Conservation (phyloP, 768 basidiomycete species). For the Tubosaeta sp. region DNA sequence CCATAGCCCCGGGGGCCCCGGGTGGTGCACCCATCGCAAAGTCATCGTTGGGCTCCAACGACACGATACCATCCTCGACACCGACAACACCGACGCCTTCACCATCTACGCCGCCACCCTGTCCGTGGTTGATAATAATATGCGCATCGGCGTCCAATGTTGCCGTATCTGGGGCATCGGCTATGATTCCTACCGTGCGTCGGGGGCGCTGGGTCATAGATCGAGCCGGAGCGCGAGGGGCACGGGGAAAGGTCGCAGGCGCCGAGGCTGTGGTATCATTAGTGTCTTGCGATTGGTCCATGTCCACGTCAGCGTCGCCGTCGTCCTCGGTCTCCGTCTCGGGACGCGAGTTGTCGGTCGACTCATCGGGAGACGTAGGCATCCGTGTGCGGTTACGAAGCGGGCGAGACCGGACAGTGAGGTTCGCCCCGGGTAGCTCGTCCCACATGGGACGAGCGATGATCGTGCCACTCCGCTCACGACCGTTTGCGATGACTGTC, state of each 20-base stretch:
- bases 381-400: slow-evolving; percentile 29
- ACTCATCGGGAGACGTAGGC: slow-evolving; percentile 39
- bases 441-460: slow-evolving; percentile 66
- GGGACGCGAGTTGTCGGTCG: slow-evolving; percentile 51
- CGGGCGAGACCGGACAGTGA: slow-evolving; percentile 28
- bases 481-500: slow-evolving; percentile 49
- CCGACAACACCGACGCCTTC: slow-evolving; percentile 43
- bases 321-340: slow-evolving; percentile 82
- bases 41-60: slow-evolving; percentile 78
- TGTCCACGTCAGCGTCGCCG: slow-evolving; percentile 51
- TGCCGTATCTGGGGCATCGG: slow-evolving; percentile 34
- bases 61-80: slow-evolving; percentile 74
- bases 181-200: slow-evolving; percentile 46
- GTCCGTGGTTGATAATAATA: slow-evolving; percentile 48
- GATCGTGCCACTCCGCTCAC: slow-evolving; percentile 75
- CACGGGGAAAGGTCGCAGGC: slow-evolving; percentile 31
- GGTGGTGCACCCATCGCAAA: slow-evolving; percentile 90
- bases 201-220: slow-evolving; percentile 35
- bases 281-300: slow-evolving; percentile 37
- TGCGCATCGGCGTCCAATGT: slow-evolving; percentile 43
- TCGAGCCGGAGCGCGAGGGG: slow-evolving; percentile 23
- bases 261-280: slow-evolving; percentile 26
- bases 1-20: slow-evolving; percentile 82
- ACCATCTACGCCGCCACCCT: slow-evolving; percentile 34
- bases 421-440: slow-evolving; percentile 21